Base-by-base conservation (phyloP, 2,329 filamentous ascomycete species). In the Aspergillus vadensis region DNA sequence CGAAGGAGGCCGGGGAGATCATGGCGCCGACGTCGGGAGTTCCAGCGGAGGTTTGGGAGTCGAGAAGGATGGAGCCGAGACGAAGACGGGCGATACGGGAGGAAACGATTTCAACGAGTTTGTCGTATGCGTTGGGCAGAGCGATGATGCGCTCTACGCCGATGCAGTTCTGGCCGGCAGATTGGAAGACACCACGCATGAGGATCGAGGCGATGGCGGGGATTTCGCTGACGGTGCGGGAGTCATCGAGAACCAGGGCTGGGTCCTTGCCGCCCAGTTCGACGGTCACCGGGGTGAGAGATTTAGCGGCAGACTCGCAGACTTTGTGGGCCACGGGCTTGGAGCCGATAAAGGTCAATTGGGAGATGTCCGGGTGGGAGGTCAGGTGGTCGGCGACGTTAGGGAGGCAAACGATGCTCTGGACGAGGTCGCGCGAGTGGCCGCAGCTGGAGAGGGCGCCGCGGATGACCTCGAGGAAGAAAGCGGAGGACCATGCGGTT, bases 211-310 rank as follows among this genome's bases (percentile, higher is more conserved):
- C 85, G 53, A 98, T 88, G 44, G 90, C 86, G 4, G 85, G 78
- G 61, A 98, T 82, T 69, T 85, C 81, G 67, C 76, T 70, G 15
- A 79, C 60, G 4, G 78, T 92, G 84, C 60, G 78, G 73, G 51
- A 76, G 77, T 95, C 92, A 75, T 97, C 92, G 43, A 98, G 87
- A 21, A 99, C 79, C 61, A 99, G 88, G 32, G 91, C 91, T 6
- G 95, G 91, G 74, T 99, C 95, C 74, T 99, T 99, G 51, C 95
- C 95, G 57, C 95, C 95, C 0, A 99, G 85, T 78, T 99, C 95
- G 21, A 96, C 90, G 44, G 92, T 89, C 2, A 97, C 85, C 5
- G 94, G 94, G 3, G 87, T 97, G n/a, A 99, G 83, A 17, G 86
- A 83, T 76, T 90, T 92, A 27, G 95, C 91, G 12, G 95, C 93